phyloP scores from a whole-genome alignment of 148 eudicot genomes.

The Limonium bicolor region DNA sequence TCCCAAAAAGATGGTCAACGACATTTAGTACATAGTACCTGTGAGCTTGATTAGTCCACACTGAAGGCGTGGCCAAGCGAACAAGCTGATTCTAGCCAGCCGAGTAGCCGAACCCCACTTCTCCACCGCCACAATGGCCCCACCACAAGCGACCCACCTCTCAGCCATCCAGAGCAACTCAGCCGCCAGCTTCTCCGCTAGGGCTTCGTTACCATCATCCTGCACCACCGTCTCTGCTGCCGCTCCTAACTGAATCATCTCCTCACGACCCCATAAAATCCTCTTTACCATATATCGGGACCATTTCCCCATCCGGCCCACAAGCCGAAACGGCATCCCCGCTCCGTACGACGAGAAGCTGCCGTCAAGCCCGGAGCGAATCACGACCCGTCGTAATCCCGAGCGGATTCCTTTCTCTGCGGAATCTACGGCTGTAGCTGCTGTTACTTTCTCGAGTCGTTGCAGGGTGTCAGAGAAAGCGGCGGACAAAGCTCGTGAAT shows the following conservation, averaged over 20 bases:
- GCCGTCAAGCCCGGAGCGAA: no score
- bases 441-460: no score
- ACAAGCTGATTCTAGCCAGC: conserved; percentile 45
- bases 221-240: background rate
- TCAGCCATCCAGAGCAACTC: conserved; percentile 62
- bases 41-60: conserved; percentile 60
- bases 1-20: no score
- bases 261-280: no score
- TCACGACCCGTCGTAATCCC: no score
- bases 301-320: no score
- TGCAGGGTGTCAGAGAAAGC: conserved; percentile 36
- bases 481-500: conserved; percentile 27
- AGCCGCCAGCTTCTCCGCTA: conserved; percentile 65
- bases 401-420: no score
- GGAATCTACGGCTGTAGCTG: no score
- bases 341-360: no score
- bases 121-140: conserved; percentile 35
- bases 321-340: no score
- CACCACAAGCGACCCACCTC: conserved; percentile 54
- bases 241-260: background rate
- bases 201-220: background rate
- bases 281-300: no score
- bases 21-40: no score
- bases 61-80: conserved; percentile 55
- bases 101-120: conserved; percentile 52